phyloP scores from a whole-genome alignment of 305 asterid species.

The Fraxinus velutina region DNA sequence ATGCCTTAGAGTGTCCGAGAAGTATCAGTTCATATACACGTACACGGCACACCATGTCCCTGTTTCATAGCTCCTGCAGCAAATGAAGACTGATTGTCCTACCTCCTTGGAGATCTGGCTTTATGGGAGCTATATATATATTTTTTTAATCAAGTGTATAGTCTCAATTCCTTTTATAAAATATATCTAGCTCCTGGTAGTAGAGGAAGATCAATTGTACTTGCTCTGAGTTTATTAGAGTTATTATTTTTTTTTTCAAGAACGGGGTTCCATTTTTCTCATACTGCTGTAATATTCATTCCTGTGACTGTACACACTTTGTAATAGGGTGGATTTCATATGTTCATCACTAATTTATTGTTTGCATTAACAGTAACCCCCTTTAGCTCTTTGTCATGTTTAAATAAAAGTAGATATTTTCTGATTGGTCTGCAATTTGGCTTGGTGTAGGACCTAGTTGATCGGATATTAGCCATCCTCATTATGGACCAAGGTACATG shows the following conservation, averaged over 20 bases:
- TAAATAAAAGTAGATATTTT: neutral
- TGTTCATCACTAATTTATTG: neutral
- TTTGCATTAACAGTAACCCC: neutral
- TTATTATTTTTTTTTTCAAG: neutral
- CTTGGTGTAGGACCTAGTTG: conserved; percentile 81
- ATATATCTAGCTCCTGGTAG: neutral
- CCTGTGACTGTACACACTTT: neutral
- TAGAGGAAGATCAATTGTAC: neutral
- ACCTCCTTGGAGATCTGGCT: neutral
- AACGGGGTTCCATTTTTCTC: neutral
- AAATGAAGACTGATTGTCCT: neutral
- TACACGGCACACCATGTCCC: neutral
- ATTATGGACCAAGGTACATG: conserved; percentile 79
- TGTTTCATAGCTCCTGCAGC: neutral
- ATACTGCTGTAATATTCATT: neutral
- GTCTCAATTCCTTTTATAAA: neutral
- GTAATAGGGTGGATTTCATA: neutral
- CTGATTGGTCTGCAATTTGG: conserved; percentile 17
- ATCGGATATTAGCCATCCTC: conserved; percentile 70
- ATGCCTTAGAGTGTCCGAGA: neutral
- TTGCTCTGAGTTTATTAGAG: neutral
- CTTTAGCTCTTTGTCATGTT: conserved; percentile 9
- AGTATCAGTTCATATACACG: neutral
- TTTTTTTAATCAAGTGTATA: neutral
- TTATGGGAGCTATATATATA: neutral